Evolutionary conservation across 1,139 yeast genomes (phyloP).

Genomic region (Sugiyamaella novakii): DNA sequence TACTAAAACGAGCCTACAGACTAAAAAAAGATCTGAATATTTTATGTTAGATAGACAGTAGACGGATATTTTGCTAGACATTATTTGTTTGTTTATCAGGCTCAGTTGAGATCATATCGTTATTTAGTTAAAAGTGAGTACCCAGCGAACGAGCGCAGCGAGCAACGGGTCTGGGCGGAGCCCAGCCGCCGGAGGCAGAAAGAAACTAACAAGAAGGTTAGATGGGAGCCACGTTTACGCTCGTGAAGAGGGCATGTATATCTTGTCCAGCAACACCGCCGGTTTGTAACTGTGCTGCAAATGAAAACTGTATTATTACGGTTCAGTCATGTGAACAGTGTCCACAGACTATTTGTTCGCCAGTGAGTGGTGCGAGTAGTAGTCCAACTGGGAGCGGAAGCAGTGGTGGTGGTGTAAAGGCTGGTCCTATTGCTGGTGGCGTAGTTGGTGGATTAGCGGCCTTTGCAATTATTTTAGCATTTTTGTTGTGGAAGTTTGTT

Average conservation of each 20-base stretch:
- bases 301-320: slow-evolving; percentile 36
- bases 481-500: slow-evolving; percentile 37
- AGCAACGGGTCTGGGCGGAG: too few species aligned
- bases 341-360: slow-evolving; percentile 33
- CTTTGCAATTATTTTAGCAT: slow-evolving; percentile 32
- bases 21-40: not conserved
- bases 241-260: slow-evolving; percentile 9
- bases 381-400: slow-evolving; percentile 12
- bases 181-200: not conserved
- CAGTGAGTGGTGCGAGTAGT: slow-evolving; percentile 17
- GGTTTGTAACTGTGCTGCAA: slow-evolving; percentile 34
- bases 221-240: not conserved
- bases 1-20: slow-evolving; percentile 3
- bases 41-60: not conserved
- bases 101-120: not conserved
- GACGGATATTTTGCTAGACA: not conserved
- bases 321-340: slow-evolving; percentile 40
- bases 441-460: slow-evolving; percentile 44
- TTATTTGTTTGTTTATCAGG: not conserved
- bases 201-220: too few species aligned
- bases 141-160: too few species aligned
- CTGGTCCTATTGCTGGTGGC: slow-evolving; percentile 46
- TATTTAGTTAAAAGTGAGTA: not conserved
- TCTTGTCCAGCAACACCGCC: slow-evolving; percentile 25
- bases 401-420: slow-evolving; percentile 23